Conservation (phyloP, 441 rosid species). For the Dalechampia spathulata region DNA sequence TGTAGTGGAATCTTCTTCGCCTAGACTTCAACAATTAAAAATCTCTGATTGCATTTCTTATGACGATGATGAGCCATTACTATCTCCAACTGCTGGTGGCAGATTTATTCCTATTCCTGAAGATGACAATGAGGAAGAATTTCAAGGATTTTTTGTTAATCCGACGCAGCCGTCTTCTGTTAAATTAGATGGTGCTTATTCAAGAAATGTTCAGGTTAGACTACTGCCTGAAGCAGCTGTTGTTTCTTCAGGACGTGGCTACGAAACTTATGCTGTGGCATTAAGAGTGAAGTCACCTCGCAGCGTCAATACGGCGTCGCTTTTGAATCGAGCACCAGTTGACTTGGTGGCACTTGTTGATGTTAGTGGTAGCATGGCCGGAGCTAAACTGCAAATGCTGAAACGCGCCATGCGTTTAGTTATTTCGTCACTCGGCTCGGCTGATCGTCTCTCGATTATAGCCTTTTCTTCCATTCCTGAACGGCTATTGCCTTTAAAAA, state of each 20-base stretch:
- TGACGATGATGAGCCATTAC: conserved; percentile 79
- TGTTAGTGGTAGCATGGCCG: conserved; percentile 47
- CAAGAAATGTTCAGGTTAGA: conserved; percentile 42
- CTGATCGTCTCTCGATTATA: conserved; percentile 80
- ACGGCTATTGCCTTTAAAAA: conserved; percentile 47
- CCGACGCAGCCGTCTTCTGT: conserved; percentile 31
- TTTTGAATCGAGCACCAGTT: conserved; percentile 52
- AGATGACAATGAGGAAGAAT: conserved; percentile 63
- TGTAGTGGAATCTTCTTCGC: conserved; percentile 42
- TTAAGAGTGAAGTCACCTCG: conserved; percentile 59
- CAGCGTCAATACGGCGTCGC: conserved; percentile 17
- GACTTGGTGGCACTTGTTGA: conserved; percentile 83
- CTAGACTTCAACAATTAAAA: conserved; percentile 17
- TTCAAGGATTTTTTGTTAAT: conserved; percentile 54
- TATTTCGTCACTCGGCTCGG: conserved; percentile 53
- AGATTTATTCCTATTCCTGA: conserved; percentile 75
- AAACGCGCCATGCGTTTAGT: conserved; percentile 65
- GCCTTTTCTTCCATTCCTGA: conserved; percentile 60
- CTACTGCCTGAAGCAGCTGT: conserved; percentile 62
- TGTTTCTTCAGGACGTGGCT: conserved; percentile 47
- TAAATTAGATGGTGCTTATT: conserved; percentile 13
- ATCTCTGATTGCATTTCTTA: conserved; percentile 36
- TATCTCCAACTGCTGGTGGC: conserved; percentile 46
- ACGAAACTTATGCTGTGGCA: conserved; percentile 52
- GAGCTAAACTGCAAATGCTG: conserved; percentile 45